These are phyloP conservation scores for Gnomoniopsis smithogilvyi DNA, from an alignment of 2,329 filamentous ascomycete species.

Conservation along the genomic window DNA sequence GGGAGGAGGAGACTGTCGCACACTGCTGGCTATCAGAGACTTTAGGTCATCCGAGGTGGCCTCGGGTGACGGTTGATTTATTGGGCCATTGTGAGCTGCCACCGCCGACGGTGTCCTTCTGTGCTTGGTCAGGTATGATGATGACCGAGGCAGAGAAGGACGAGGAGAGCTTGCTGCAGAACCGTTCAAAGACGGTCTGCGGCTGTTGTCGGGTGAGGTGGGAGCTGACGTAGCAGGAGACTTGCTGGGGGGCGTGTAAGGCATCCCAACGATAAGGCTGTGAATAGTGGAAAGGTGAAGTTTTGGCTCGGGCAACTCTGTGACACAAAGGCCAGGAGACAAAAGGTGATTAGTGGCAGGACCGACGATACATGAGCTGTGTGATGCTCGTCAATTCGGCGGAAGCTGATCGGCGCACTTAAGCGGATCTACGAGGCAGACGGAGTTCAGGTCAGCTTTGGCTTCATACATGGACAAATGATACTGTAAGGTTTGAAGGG, in stretches of 20 bases:
- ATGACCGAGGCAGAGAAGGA: constrained; percentile 58
- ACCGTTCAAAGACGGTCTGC: constrained; percentile 53
- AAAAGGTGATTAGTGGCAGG: not conserved
- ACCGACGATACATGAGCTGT: constrained; percentile 9
- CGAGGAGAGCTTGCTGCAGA: constrained; percentile 38
- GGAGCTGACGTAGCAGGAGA: constrained; percentile 59
- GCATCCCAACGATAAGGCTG: constrained; percentile 56
- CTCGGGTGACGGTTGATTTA: constrained; percentile 42
- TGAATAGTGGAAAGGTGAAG: constrained; percentile 15
- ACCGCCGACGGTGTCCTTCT: constrained; percentile 53
- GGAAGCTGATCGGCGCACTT: constrained; percentile 22
- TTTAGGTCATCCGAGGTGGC: constrained; percentile 49
- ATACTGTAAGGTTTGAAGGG: not conserved
- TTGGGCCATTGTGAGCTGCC: constrained; percentile 26
- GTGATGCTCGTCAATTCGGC: not conserved
- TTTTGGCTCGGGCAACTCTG: not conserved
- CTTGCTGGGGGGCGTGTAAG: constrained; percentile 79
- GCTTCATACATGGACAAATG: not conserved
- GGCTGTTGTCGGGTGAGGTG: constrained; percentile 54
- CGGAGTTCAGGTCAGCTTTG: not conserved
- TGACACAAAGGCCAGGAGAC: not conserved
- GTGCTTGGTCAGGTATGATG: constrained; percentile 64
- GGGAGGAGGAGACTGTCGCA: constrained; percentile 83
- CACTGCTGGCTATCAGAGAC: constrained; percentile 50
- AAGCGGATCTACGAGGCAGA: constrained; percentile 9